Conservation (phyloP, 345 rosid genomes). For the Syzygium aqueum region DNA sequence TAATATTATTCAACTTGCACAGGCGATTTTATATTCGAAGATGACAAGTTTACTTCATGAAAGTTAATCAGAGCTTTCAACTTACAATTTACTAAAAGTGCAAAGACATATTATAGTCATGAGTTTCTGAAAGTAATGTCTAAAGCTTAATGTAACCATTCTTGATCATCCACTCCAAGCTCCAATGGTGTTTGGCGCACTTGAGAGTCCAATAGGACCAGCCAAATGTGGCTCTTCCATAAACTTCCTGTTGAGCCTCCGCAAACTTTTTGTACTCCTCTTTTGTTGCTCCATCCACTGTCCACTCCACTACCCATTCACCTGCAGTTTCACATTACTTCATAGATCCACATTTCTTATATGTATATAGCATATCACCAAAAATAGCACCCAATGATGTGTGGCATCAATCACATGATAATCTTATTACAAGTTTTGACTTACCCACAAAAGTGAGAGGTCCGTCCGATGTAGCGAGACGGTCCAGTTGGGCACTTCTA, state of each 20-base stretch:
- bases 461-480: slow-evolving; percentile 29
- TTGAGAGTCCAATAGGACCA: slow-evolving; percentile 63
- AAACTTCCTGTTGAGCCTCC: slow-evolving; percentile 36
- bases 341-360: not conserved
- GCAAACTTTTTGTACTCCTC: slow-evolving; percentile 37
- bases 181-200: slow-evolving; percentile 35
- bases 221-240: slow-evolving; percentile 43
- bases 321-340: slow-evolving; percentile 11
- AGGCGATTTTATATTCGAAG: too few species aligned
- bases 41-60: too few species aligned
- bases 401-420: not conserved
- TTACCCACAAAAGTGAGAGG: slow-evolving; percentile 55
- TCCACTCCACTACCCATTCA: slow-evolving; percentile 68
- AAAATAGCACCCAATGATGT: not conserved
- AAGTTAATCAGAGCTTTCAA: too few species aligned
- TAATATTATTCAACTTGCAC: not conserved
- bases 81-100: too few species aligned
- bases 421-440: not conserved
- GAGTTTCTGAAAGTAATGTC: not conserved
- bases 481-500: slow-evolving; percentile 17
- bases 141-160: slow-evolving; percentile 38
- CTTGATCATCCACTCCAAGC: slow-evolving; percentile 52
- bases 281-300: slow-evolving; percentile 25
- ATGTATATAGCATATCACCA: not conserved
- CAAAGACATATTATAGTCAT: too few species aligned